A percentile compares a stretch with the other conserved stretches of the same genome.
Conservation (phyloP, 2,329 filamentous ascomycete genomes). For the Pseudogymnoascus sp. region DNA sequence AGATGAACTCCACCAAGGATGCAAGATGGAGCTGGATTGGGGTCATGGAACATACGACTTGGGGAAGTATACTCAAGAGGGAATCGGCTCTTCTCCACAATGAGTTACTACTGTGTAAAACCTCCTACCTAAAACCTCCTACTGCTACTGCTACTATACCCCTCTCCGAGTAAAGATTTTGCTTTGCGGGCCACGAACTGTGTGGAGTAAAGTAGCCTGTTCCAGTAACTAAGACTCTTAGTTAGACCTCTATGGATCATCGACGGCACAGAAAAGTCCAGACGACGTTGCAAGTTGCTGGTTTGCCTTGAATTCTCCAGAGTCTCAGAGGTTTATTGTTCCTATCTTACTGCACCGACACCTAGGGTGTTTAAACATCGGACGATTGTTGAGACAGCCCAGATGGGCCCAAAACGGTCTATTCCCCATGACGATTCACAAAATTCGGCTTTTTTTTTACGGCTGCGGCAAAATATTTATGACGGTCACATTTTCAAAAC, state of each 20-base stretch:
- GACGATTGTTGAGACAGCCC: not conserved
- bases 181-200: not conserved
- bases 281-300: not conserved
- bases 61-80: not conserved
- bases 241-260: not conserved
- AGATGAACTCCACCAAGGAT: slow-evolving; percentile 7
- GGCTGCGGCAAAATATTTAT: not conserved
- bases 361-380: not conserved
- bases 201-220: not conserved
- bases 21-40: slow-evolving; percentile 1
- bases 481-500: not conserved
- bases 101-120: slow-evolving; percentile 4
- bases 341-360: not conserved
- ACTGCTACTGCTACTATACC: not conserved
- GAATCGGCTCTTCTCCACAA: slow-evolving; percentile 1
- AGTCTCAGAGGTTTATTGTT: not conserved
- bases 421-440: not conserved
- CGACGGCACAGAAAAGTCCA: not conserved
- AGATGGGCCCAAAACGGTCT: not conserved
- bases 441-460: not conserved
- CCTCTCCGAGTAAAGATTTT: slow-evolving; percentile 6
- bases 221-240: slow-evolving; percentile 6
- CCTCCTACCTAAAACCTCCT: slow-evolving; percentile 4
- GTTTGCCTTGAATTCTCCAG: not conserved
- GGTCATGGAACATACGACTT: slow-evolving; percentile 1